Evolutionary conservation across 2,329 filamentous ascomycete species (phyloP).

Genomic region (Trichoderma oligosporum): DNA sequence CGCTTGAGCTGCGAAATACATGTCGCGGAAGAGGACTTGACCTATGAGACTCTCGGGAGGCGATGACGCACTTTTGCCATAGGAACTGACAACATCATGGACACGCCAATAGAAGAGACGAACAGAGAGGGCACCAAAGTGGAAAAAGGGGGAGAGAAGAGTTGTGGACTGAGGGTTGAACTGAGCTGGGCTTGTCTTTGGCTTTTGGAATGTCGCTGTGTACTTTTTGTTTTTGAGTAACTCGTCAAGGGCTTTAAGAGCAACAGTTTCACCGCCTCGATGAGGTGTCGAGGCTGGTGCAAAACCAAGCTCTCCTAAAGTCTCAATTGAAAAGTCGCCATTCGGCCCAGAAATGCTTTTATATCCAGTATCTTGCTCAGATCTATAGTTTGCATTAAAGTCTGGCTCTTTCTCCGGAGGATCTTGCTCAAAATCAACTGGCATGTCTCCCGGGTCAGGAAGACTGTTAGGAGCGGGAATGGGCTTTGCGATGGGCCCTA

Average conservation of each 20-base stretch:
- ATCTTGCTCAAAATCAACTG: conserved; percentile 56
- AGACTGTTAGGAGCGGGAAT: conserved; percentile 56
- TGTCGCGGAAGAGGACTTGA: conserved; percentile 73
- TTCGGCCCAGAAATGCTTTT: conserved; percentile 60
- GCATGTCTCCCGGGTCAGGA: conserved; percentile 62
- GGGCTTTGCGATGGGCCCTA: conserved; percentile 59
- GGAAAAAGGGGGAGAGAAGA: conserved; percentile 67
- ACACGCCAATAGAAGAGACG: conserved; percentile 71
- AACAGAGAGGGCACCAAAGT: conserved; percentile 69
- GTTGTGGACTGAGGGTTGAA: conserved; percentile 72
- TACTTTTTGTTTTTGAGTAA: conserved; percentile 63
- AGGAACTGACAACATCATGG: conserved; percentile 56
- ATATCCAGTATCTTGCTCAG: conserved; percentile 55
- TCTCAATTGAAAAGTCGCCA: conserved; percentile 66
- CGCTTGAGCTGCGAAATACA: conserved; percentile 78
- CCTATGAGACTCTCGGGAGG: conserved; percentile 68
- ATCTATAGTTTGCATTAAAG: conserved; percentile 55
- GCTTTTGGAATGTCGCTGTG: conserved; percentile 71
- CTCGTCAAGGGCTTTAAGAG: conserved; percentile 54
- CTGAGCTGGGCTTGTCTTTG: conserved; percentile 68
- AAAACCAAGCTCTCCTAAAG: conserved; percentile 67
- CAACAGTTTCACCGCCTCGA: conserved; percentile 65
- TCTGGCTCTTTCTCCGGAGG: conserved; percentile 51
- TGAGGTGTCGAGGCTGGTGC: conserved; percentile 62
- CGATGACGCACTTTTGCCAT: conserved; percentile 53